These are phyloP conservation scores for Paraglomus occultum DNA, from an alignment of 192 early-diverging fungal genomes.

Conservation along the genomic window DNA sequence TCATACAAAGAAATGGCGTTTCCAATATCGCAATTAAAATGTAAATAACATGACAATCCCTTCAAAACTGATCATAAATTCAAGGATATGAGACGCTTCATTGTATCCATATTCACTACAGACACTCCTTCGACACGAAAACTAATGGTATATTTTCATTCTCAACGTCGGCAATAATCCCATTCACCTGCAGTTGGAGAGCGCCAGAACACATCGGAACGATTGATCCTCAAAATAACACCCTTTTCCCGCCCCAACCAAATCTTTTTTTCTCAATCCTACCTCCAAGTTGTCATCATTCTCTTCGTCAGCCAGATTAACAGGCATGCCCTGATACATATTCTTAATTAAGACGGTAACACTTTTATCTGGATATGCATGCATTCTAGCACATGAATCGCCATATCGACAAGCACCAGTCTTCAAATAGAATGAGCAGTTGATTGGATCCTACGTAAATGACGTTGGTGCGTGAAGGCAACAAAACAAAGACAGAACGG, in stretches of 20 bases:
- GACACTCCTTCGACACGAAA: too few species aligned
- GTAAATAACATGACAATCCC: too few species aligned
- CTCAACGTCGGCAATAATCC: too few species aligned
- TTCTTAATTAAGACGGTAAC: conserved; percentile 36
- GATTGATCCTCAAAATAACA: too few species aligned
- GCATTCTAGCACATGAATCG: conserved; percentile 31
- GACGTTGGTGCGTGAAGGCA: not conserved
- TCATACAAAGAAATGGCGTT: not conserved
- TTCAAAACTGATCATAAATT: too few species aligned
- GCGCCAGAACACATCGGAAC: too few species aligned
- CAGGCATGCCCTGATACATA: conserved; percentile 42
- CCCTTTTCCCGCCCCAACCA: too few species aligned
- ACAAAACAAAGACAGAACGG: conserved; percentile 5
- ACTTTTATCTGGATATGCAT: conserved; percentile 31
- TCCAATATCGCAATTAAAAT: too few species aligned
- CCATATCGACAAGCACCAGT: conserved; percentile 45
- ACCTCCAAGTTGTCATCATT: conserved; percentile 36
- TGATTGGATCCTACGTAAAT: conserved; percentile 24
- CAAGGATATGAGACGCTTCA: too few species aligned
- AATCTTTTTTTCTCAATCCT: not conserved
- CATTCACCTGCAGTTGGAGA: not conserved
- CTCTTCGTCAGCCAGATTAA: conserved; percentile 28
- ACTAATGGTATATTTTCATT: too few species aligned
- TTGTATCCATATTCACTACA: too few species aligned
- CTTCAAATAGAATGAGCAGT: conserved; percentile 43